Base-by-base conservation (phyloP, 106 monocot genomes). In the Platanthera guangdongensis region DNA sequence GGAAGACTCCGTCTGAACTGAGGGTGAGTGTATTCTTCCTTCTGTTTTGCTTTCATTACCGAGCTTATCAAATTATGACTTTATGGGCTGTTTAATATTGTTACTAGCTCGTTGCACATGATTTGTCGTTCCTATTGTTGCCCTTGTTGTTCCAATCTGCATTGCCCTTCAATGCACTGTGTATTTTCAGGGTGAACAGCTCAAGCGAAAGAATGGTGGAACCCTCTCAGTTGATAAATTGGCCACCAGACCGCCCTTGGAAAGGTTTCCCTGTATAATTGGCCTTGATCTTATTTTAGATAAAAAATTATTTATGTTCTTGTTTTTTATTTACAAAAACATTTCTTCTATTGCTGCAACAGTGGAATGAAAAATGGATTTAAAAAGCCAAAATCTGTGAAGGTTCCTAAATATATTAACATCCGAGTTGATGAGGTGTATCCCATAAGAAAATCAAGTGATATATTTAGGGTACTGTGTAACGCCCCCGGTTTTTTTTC, bases 1-100 rank as follows among this genome's bases (percentile, higher is more conserved):
- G 90, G 74, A 91, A 88, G 76, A 91, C 88, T 18, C 88, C 90
- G 16, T 88, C 88, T 7, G 83, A 91, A 55, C 85, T 88, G 9
- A 81, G 90, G 65, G 90, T 90, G 83, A 70, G 53, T 59, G 13
- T 47, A 52, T 64, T 2, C 72, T 25, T 4, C 48, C n/a, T 75
- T 72, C 6, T 2, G 3, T 16, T 77, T 30, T 46, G 5, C 49
- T 64, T 71, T 59, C 7, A 21, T 67, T 11, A 19, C 55, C 25
- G 22, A 16, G 62, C 39, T 7, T 8, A 8, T 22, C 22, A 63
- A 60, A 19, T 9, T 21, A 25, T 9, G 18, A 21, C 5, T 51
- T 46, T 18, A 18, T 50, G 51, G n/a, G 49, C 19, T 51, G 1
- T 73, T 25, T 73, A 11, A 2, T 48, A n/a, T 70, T 47, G n/a